Percentiles rank a stretch among this genome's conserved stretches.
Conservation (phyloP, 1,284 basidiomycete genomes). For the Phylloboletellus chloephorus region DNA sequence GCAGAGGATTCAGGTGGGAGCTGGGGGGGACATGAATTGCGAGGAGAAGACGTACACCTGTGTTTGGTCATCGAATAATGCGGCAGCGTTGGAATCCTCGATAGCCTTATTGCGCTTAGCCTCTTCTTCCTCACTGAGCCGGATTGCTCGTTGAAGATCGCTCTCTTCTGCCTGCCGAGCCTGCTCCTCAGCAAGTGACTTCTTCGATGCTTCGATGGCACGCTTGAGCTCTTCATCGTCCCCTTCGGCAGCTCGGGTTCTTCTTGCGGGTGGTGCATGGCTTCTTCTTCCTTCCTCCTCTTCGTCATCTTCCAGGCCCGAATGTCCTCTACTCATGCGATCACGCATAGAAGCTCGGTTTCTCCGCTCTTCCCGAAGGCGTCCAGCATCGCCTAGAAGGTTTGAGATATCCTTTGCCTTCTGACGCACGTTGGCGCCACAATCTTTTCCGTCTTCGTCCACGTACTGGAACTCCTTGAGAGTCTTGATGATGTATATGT, state of each 20-base stretch:
- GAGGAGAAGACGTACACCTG: slow-evolving; percentile 49
- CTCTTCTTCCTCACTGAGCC: slow-evolving; percentile 86
- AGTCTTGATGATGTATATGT: slow-evolving; percentile 97
- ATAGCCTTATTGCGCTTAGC: slow-evolving; percentile 61
- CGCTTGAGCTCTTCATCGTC: slow-evolving; percentile 79
- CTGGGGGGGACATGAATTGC: too few species aligned
- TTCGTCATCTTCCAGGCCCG: slow-evolving; percentile 44
- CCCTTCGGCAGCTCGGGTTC: slow-evolving; percentile 38
- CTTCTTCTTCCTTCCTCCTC: slow-evolving; percentile 44
- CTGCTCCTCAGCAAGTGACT: slow-evolving; percentile 71
- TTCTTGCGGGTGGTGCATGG: slow-evolving; percentile 22
- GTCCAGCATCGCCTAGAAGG: slow-evolving; percentile 83
- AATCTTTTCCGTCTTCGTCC: slow-evolving; percentile 95
- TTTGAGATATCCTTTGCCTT: slow-evolving; percentile 99
- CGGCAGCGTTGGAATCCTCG: slow-evolving; percentile 69
- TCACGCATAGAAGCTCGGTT: slow-evolving; percentile 90
- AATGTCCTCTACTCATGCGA: slow-evolving; percentile 74
- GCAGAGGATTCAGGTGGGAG: slow-evolving; percentile 5
- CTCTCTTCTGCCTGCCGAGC: slow-evolving; percentile 62
- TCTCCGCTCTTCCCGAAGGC: slow-evolving; percentile 82
- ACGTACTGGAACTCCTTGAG: slow-evolving; percentile 98
- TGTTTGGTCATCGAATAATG: slow-evolving; percentile 83
- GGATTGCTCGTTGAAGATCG: slow-evolving; percentile 76
- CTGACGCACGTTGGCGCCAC: slow-evolving; percentile 96
- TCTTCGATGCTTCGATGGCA: slow-evolving; percentile 87